Base-by-base conservation (phyloP, 2,329 filamentous ascomycete genomes). In the Penicillium brasilianum region DNA sequence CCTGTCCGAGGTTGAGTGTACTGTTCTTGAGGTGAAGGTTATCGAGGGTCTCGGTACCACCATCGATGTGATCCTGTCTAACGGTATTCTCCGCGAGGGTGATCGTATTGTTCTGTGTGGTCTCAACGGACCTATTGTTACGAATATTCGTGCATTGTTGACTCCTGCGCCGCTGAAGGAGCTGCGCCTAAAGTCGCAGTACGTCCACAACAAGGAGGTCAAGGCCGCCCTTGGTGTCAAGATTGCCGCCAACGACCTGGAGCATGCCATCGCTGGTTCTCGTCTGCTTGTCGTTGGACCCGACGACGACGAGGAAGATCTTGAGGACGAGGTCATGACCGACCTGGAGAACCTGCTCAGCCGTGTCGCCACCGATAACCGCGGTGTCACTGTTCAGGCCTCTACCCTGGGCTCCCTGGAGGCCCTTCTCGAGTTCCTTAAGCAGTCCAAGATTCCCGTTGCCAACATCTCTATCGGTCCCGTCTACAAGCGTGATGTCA, bases 41-140 rank as follows among this genome's bases (percentile, higher is more conserved):
- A 97, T 99, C 65, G 95, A 99, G 78, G 96, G 95, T 80, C 93
- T 99, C 66, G 95, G 95, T 76, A 99, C 97, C 78, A 99, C 95
- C 49, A 98, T 99, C 71, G 95, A 99, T 76, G 94, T 99, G 66
- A 90, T 99, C 69, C 81, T 99, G 57, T 96, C 92, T 60, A 99
- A 99, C 81, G 95, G 95, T 87, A 90, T 97, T 61, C 84, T 99
- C 51, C 88, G 89, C 64, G 95, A 99, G 81, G 95, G 95, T 65
- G 95, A 99, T 78, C 90, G 93, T 39, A 92, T 99, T 72, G 92
- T 98, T 5, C 81, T 99, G 48, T 99, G 95, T 74, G 95, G 95
- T 84, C 91, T 94, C n/a, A 95, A 98, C 75, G 95, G 96, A 30
- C 89, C 93, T 55, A 99, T 99, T 75, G 87, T 89, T 62, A 99